Evolutionary conservation across 495 filamentous ascomycete genomes (phyloP), one percentile per base, ranked within the genome.

Genomic region (Astrothelium macrocarpum): DNA sequence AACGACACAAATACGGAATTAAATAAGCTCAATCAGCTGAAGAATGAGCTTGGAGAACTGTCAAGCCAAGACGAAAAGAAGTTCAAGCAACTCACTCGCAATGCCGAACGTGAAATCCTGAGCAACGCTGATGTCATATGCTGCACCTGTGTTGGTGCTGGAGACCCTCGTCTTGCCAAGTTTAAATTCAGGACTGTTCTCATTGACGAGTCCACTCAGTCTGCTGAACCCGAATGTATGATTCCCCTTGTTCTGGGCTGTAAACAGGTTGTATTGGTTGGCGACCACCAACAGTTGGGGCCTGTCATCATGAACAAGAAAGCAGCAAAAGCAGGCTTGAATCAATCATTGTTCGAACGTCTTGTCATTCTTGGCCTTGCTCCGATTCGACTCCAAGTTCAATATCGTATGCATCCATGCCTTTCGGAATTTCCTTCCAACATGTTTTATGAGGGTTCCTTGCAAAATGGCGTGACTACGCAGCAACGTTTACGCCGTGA

Each of bases 271-370:
- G 94, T 99, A 2, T 84, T 99, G 23, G 94, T 99, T 59, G 94
- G 94, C 64, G 94, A 99, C 77, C 95, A 99, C 75, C 95, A 97
- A 74, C 94, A 99, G 75, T 86, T 99, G 64, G 94, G 94, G 0
- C 94, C 94, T 10, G 94, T 99, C 69, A 97, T 99, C 74, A 99
- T 99, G 95, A 97, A 97, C 81, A 99, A 99, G 83, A 97, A 97
- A 76, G 94, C 94, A 2, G 94, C 94, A 66, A 97, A 97, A 76
- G 94, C 94, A 61, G 94, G 94, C 66, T 78, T 99, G 28, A 97
- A 97, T 74, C 95, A 97, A 75, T 96, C 91, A 11, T 83, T 99
- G 53, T 99, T 99, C 68, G 94, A 99, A 76, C 90, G 94, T 70
- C 81, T 99, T 42, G 94, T 99, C 69, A 91, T 92, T 69, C 81